phyloP scores from a whole-genome alignment of 2,329 filamentous ascomycete species.

The Fusarium acutatum region DNA sequence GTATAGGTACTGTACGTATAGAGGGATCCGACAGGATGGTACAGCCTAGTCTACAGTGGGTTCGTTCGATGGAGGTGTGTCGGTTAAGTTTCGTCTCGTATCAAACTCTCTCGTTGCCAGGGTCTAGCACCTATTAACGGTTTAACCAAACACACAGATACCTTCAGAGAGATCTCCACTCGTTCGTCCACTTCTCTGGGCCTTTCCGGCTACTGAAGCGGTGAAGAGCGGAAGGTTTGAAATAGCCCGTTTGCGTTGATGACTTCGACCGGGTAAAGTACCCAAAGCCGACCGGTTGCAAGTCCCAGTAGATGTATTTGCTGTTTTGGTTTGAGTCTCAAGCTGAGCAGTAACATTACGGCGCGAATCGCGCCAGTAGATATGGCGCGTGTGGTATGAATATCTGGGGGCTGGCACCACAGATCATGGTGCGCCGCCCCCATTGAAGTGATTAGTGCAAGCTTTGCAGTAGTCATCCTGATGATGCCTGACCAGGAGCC shows the following conservation, averaged over 20 bases:
- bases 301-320: background rate
- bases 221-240: background rate
- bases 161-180: conserved; percentile 3
- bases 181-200: conserved; percentile 8
- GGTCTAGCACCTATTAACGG: background rate
- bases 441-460: background rate
- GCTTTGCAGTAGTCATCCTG: conserved; percentile 9
- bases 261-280: background rate
- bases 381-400: background rate
- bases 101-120: conserved; percentile 10
- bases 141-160: background rate
- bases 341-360: background rate
- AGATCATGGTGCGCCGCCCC: background rate
- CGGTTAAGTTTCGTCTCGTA: conserved; percentile 25
- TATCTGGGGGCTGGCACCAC: conserved; percentile 8
- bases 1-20: conserved; percentile 11
- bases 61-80: conserved; percentile 15
- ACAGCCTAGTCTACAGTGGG: conserved; percentile 34
- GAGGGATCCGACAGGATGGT: conserved; percentile 39
- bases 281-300: background rate
- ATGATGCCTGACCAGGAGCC: background rate
- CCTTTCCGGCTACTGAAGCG: background rate
- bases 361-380: background rate
- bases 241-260: background rate
- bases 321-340: background rate